A percentile compares a stretch with the other conserved stretches of the same genome.
phyloP scores from a whole-genome alignment of 495 filamentous ascomycete species.

The Lasiosphaeris hirsuta region DNA sequence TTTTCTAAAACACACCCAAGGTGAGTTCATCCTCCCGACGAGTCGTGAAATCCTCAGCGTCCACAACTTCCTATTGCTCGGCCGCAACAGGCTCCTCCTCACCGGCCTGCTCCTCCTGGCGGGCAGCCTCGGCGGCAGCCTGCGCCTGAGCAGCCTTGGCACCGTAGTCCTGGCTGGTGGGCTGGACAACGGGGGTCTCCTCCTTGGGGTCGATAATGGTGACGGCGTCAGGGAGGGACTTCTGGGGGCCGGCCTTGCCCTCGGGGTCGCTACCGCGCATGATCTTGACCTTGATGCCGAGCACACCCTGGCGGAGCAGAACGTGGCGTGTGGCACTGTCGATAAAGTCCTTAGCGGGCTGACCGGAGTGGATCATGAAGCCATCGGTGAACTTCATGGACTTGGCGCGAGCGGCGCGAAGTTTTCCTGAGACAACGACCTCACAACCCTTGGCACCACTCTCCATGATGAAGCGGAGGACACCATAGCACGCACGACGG shows the following conservation, averaged over 20 bases:
- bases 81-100: slow-evolving; percentile 48
- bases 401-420: slow-evolving; percentile 97
- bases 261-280: slow-evolving; percentile 99
- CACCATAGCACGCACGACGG: slow-evolving; percentile 97
- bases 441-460: slow-evolving; percentile 98
- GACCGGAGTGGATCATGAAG: slow-evolving; percentile 99
- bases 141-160: slow-evolving; percentile 89
- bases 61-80: slow-evolving; percentile 45
- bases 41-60: slow-evolving; percentile 7
- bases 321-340: slow-evolving; percentile 97
- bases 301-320: slow-evolving; percentile 97
- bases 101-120: slow-evolving; percentile 63
- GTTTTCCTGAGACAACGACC: slow-evolving; percentile 98
- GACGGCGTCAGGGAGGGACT: slow-evolving; percentile 95
- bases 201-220: slow-evolving; percentile 99
- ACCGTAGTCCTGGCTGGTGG: slow-evolving; percentile 96
- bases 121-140: slow-evolving; percentile 57
- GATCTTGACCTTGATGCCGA: slow-evolving; percentile 99
- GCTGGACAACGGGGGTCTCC: slow-evolving; percentile 88
- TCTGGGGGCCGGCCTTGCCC: slow-evolving; percentile 95
- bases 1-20: not conserved
- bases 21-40: slow-evolving; percentile 3
- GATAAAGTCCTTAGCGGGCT: slow-evolving; percentile 99
- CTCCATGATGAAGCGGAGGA: slow-evolving; percentile 99
- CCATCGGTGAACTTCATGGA: slow-evolving; percentile 99